A percentile compares a stretch with the other conserved stretches of the same genome.
phyloP scores from a whole-genome alignment of 2,329 filamentous ascomycete genomes.

The Annulohypoxylon truncatum region DNA sequence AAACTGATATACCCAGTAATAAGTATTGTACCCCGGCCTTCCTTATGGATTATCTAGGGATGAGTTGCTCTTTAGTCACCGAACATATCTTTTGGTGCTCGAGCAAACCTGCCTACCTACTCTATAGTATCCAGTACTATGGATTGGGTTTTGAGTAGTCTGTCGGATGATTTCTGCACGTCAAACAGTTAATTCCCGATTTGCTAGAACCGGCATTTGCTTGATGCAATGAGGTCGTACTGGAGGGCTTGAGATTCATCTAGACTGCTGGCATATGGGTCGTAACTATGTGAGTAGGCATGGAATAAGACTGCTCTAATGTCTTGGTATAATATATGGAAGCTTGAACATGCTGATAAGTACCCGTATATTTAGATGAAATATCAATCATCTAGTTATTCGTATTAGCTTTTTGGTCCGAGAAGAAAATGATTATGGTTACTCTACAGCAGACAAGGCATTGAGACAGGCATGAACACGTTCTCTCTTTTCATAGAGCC shows the following conservation, averaged over 20 bases:
- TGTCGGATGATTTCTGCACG: slow-evolving; percentile 18
- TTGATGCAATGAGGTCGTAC: slow-evolving; percentile 10
- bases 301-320: not conserved
- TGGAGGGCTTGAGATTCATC: not conserved
- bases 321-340: not conserved
- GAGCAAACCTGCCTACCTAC: not conserved
- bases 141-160: not conserved
- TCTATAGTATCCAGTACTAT: not conserved
- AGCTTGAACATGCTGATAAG: not conserved
- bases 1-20: not conserved
- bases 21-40: not conserved
- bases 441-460: not conserved
- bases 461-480: not conserved
- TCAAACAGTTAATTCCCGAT: slow-evolving; percentile 27
- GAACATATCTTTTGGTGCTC: not conserved
- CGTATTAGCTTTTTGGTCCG: not conserved
- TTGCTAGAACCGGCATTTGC: not conserved
- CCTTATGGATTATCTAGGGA: not conserved
- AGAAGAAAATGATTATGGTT: not conserved
- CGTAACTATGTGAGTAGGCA: not conserved
- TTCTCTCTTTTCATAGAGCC: not conserved
- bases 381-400: not conserved
- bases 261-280: not conserved
- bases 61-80: not conserved
- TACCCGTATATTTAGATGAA: not conserved